Evolutionary conservation across 495 filamentous ascomycete genomes (phyloP).

Genomic region (Aspergillus homomorphus): DNA sequence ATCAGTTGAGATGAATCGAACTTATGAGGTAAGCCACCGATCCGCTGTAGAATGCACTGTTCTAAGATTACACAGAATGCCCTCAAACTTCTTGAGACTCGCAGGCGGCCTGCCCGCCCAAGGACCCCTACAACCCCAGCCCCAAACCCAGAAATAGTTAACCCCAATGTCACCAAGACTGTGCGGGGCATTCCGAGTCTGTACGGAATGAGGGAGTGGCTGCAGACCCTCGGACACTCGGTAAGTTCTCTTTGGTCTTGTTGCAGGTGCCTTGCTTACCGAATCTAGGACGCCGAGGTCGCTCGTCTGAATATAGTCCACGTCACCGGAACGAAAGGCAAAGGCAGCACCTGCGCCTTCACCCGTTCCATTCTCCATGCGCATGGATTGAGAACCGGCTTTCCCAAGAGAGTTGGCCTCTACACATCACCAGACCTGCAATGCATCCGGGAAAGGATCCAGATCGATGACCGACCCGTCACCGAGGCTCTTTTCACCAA

Average conservation of each 20-base stretch:
- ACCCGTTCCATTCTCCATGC: constrained; percentile 34
- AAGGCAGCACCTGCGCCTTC: constrained; percentile 52
- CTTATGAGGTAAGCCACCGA: too few relatives aligned
- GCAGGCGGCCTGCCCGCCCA: constrained; percentile 8
- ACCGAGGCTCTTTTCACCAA: constrained; percentile 49
- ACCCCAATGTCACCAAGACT: neutral
- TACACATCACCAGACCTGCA: constrained; percentile 68
- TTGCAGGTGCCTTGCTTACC: neutral
- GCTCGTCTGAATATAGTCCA: constrained; percentile 43
- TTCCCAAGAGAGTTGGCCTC: constrained; percentile 50
- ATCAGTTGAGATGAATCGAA: too few relatives aligned
- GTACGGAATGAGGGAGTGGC: constrained; percentile 26
- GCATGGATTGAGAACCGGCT: constrained; percentile 31
- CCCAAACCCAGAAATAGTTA: constrained; percentile 1
- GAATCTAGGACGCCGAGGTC: constrained; percentile 24
- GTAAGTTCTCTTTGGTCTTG: constrained; percentile 11
- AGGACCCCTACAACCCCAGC: neutral
- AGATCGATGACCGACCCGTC: constrained; percentile 53
- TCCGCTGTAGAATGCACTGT: too few relatives aligned
- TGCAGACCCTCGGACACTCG: constrained; percentile 26
- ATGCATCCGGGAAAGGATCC: constrained; percentile 61
- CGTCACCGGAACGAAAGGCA: constrained; percentile 51
- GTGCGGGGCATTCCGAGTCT: constrained; percentile 19
- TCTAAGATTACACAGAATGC: constrained; percentile 3
- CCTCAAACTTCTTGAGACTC: constrained; percentile 7